Percentiles rank a stretch among this genome's conserved stretches.
phyloP scores from a whole-genome alignment of 345 rosid genomes.

The Citrus inodora region DNA sequence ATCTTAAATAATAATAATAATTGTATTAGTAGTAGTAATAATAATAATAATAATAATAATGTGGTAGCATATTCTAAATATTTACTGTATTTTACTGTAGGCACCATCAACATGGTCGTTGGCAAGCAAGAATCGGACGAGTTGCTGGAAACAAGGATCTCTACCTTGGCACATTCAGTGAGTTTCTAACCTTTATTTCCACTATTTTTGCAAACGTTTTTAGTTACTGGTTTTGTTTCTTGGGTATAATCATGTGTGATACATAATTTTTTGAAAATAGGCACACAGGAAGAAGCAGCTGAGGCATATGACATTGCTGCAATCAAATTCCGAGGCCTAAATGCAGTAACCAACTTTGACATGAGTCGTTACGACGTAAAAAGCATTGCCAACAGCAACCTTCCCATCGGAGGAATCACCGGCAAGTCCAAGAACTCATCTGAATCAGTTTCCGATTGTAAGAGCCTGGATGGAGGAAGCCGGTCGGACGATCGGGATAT shows the following conservation, averaged over 20 bases:
- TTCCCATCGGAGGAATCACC: constrained; percentile 73
- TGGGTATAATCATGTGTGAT: neutral
- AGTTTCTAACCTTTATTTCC: constrained; percentile 20
- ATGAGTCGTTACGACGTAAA: constrained; percentile 93
- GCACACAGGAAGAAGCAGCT: constrained; percentile 96
- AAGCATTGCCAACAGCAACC: constrained; percentile 75
- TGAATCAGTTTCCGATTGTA: constrained; percentile 43
- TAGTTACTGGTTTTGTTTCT: neutral
- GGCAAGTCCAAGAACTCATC: constrained; percentile 42
- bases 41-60: no score
- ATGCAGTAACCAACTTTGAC: constrained; percentile 91
- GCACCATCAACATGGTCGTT: constrained; percentile 97
- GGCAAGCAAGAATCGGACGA: constrained; percentile 98
- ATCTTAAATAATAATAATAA: neutral
- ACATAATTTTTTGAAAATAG: constrained; percentile 18
- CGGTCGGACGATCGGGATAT: constrained; percentile 44
- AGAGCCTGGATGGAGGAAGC: constrained; percentile 30
- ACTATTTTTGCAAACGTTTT: neutral
- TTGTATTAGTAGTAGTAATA: no score
- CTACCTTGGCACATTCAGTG: constrained; percentile 95
- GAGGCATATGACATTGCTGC: constrained; percentile 99
- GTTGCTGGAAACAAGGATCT: constrained; percentile 99
- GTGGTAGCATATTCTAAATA: neutral
- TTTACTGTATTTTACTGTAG: constrained; percentile 25
- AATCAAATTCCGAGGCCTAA: constrained; percentile 83